Evolutionary conservation across 768 basidiomycete species (phyloP).

Genomic region (Boletus edulis): DNA sequence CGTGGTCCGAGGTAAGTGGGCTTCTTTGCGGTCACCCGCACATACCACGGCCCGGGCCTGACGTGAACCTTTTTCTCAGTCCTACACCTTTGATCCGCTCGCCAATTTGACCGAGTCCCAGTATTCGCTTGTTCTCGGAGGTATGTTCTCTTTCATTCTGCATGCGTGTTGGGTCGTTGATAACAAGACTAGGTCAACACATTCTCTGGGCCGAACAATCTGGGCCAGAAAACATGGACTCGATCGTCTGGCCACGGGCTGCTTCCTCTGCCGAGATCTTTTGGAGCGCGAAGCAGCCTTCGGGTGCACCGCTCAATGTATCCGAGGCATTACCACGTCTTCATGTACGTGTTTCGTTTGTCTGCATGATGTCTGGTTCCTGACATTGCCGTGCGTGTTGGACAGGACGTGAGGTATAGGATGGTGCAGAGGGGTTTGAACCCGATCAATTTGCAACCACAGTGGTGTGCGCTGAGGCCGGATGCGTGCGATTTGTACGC

Average conservation of each 20-base stretch:
- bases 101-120: slow-evolving; percentile 38
- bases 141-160: slow-evolving; percentile 9
- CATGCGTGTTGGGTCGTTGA: neutral
- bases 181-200: slow-evolving; percentile 29
- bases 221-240: slow-evolving; percentile 41
- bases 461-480: slow-evolving; percentile 55
- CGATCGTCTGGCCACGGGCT: slow-evolving; percentile 47
- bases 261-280: slow-evolving; percentile 51
- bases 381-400: neutral
- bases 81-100: slow-evolving; percentile 48
- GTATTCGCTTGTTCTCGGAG: slow-evolving; percentile 37
- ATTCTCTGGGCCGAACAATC: slow-evolving; percentile 49
- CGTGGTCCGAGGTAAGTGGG: slow-evolving; percentile 44
- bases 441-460: slow-evolving; percentile 52
- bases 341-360: slow-evolving; percentile 28
- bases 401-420: slow-evolving; percentile 43
- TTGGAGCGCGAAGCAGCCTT: slow-evolving; percentile 45
- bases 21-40: neutral
- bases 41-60: too few relatives aligned
- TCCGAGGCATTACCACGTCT: slow-evolving; percentile 47
- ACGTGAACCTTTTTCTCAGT: too few relatives aligned
- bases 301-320: slow-evolving; percentile 33
- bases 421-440: slow-evolving; percentile 47
- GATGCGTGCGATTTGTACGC: slow-evolving; percentile 38
- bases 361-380: neutral